Base-by-base conservation (phyloP, 2,329 filamentous ascomycete species). In the Cercospora janseana region DNA sequence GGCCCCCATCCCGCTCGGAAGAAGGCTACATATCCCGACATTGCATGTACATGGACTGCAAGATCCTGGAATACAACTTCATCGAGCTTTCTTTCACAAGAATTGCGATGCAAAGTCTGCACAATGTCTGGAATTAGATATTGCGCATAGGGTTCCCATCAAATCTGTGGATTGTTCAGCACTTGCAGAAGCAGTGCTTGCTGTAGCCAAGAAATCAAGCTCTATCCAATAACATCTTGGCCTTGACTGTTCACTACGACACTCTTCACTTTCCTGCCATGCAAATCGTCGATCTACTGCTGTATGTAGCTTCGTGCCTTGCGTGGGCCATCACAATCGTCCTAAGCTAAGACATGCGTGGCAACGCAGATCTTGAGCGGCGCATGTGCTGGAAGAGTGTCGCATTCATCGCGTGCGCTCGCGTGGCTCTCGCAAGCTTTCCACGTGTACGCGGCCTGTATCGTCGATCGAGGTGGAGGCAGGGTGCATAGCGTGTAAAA, bases 41-140 rank as follows among this genome's bases (percentile, higher is more conserved):
- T 62, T 86, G 4, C 83, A 86, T 66, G 79, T 86, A 1, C 82
- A 85, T 67, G 83, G 83, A 0, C 57, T 79, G 47, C 68, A 70
- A 21, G 80, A 83, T 63, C 73, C 77, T 0, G 79, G 79, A 0
- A 60, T 87, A 5, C 66, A 75, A 34, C 66, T 78, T 21, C 82
- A 86, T 60, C 67, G 73, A 37, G 67, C 73, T 58, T 58, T 82
- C 48, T 60, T 79, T 21, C 62, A 79, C 3, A 64, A 76, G 23
- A 87, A 81, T 62, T 86, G 80, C 62, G 70, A 77, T 18, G 60
- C 69, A 4, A 75, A 70, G 0, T 78, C 69, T 1, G 70, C 77
- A 4, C 72, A 65, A 29, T 49, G 87, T 35, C 63, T 88, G 1
- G 82, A 87, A 64, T 88, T 85, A 85, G 76, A 85, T 47, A 85